A percentile compares a stretch with the other conserved stretches of the same genome.
Evolutionary conservation across 495 filamentous ascomycete genomes (phyloP).

Genomic region (Daldinia decipiens): DNA sequence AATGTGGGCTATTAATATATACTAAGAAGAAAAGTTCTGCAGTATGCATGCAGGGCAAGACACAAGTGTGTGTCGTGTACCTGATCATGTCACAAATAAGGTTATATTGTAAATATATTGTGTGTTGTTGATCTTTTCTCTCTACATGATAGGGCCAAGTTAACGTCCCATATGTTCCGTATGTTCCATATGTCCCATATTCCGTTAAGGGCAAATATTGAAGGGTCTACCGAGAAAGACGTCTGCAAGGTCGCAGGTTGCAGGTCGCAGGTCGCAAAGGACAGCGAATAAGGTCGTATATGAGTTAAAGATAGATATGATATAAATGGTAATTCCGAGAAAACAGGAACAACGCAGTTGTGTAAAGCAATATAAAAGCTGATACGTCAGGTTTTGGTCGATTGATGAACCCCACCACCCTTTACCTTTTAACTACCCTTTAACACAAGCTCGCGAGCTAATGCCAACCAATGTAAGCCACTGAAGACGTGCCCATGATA

Average conservation of each 20-base stretch:
- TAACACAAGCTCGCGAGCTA: not conserved
- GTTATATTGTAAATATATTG: not conserved
- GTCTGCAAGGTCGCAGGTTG: not conserved
- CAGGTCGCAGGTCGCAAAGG: not conserved
- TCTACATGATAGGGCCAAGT: slow-evolving; percentile 3
- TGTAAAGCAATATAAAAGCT: not conserved
- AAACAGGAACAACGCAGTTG: slow-evolving; percentile 13
- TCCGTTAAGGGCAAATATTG: slow-evolving; percentile 9
- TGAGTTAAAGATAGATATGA: slow-evolving; percentile 16
- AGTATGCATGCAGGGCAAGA: slow-evolving; percentile 1
- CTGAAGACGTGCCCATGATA: slow-evolving; percentile 25
- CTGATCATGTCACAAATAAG: slow-evolving; percentile 6
- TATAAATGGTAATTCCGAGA: slow-evolving; percentile 5
- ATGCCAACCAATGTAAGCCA: slow-evolving; percentile 37
- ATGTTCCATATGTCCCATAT: not conserved
- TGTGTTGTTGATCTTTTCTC: not conserved
- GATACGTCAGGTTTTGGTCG: slow-evolving; percentile 14
- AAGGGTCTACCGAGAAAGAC: slow-evolving; percentile 6
- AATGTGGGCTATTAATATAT: not conserved
- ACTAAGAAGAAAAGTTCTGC: slow-evolving; percentile 1
- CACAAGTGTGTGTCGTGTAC: slow-evolving; percentile 1
- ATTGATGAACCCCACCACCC: slow-evolving; percentile 23
- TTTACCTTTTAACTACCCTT: not conserved
- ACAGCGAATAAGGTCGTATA: not conserved
- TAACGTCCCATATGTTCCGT: not conserved